Evolutionary conservation across 164 flowering plant genomes (phyloP).

Genomic region (Piper longum): DNA sequence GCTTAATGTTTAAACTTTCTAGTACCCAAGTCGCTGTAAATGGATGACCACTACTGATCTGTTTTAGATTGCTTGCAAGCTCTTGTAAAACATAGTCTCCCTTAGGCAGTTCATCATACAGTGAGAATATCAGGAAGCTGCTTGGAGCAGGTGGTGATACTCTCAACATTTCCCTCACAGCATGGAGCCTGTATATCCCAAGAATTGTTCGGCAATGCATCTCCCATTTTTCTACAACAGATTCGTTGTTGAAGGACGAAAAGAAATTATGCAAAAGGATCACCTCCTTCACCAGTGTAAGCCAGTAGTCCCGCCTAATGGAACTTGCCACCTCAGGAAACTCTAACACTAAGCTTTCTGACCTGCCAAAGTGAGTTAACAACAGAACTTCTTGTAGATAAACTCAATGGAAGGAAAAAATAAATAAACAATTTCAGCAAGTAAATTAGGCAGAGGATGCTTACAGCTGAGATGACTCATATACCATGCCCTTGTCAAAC

Average conservation of each 20-base stretch:
- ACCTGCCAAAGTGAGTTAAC: conserved; percentile 22
- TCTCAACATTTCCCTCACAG: conserved; percentile 81
- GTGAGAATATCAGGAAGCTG: conserved; percentile 63
- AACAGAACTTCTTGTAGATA: no score
- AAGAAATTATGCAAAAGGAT: conserved; percentile 55
- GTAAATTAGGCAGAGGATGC: not conserved
- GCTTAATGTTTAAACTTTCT: conserved; percentile 32
- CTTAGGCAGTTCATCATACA: conserved; percentile 73
- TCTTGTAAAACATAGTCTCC: conserved; percentile 82
- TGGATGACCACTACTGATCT: conserved; percentile 25
- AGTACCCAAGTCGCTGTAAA: conserved; percentile 63
- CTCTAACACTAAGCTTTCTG: conserved; percentile 60
- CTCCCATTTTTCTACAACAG: conserved; percentile 54
- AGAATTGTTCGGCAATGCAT: conserved; percentile 70
- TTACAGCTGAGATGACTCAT: conserved; percentile 69
- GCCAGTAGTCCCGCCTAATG: conserved; percentile 90
- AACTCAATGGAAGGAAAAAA: not conserved
- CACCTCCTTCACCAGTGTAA: conserved; percentile 57
- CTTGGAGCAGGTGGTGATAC: conserved; percentile 64
- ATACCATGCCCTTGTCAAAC: conserved; percentile 74
- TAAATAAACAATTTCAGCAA: not conserved
- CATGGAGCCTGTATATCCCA: conserved; percentile 72
- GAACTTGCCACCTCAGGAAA: conserved; percentile 94
- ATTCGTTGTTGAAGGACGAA: conserved; percentile 28
- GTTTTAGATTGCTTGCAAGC: conserved; percentile 46